Evolutionary conservation across 805 yeast genomes (phyloP).

Genomic region (Sporopachydermia quercuum): DNA sequence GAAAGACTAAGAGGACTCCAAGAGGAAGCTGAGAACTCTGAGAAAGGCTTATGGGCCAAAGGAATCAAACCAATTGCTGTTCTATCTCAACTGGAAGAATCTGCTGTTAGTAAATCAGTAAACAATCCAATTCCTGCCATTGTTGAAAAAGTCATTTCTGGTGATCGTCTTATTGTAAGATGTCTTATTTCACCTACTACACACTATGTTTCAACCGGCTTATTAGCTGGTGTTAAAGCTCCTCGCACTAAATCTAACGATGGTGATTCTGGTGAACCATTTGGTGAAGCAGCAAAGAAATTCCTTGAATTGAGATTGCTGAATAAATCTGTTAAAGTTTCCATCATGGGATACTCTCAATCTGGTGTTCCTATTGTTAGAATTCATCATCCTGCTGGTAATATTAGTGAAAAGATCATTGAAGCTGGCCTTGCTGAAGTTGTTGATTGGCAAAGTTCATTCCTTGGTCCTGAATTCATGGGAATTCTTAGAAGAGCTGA

Average conservation of each 20-base stretch:
- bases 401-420: constrained; percentile 52
- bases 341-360: constrained; percentile 44
- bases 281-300: constrained; percentile 48
- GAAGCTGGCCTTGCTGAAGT: constrained; percentile 60
- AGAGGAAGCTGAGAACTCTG: constrained; percentile 33
- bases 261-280: constrained; percentile 29
- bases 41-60: constrained; percentile 41
- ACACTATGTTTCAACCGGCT: constrained; percentile 44
- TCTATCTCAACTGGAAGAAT: constrained; percentile 17
- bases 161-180: constrained; percentile 62
- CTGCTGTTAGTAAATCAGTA: constrained; percentile 22
- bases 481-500: constrained; percentile 47
- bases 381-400: constrained; percentile 62
- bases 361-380: constrained; percentile 46
- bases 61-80: constrained; percentile 13
- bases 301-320: constrained; percentile 52
- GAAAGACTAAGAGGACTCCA: constrained; percentile 25
- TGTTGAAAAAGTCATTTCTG: constrained; percentile 63
- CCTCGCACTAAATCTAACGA: constrained; percentile 48
- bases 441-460: constrained; percentile 64
- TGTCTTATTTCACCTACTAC: constrained; percentile 28
- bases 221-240: constrained; percentile 59
- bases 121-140: constrained; percentile 35
- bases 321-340: constrained; percentile 41
- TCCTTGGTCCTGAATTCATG: constrained; percentile 56